phyloP scores from a whole-genome alignment of 176 grass and related monocot genomes.

The Phoenix roebelenii region DNA sequence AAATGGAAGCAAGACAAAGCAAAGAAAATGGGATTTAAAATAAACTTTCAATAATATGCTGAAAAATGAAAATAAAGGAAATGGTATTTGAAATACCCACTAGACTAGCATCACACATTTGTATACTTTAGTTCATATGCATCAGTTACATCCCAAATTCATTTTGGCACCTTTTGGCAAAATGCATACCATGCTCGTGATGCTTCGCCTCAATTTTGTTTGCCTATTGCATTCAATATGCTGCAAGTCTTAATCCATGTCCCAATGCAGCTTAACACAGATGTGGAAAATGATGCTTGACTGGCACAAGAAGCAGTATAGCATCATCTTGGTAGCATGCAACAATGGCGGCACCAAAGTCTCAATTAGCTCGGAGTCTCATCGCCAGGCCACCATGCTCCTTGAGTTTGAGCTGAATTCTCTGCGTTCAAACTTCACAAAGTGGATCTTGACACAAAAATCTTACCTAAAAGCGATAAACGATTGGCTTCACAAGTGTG shows the following conservation, averaged over 20 bases:
- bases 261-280: constrained; percentile 54
- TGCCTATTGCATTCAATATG: neutral
- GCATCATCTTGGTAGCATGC: constrained; percentile 44
- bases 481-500: constrained; percentile 72
- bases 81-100: too few species aligned
- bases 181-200: too few species aligned
- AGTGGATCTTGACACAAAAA: constrained; percentile 69
- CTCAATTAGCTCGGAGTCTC: constrained; percentile 47
- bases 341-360: constrained; percentile 47
- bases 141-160: too few species aligned
- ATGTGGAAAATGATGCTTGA: constrained; percentile 80
- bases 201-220: too few species aligned
- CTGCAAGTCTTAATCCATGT: constrained; percentile 1
- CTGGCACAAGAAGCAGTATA: constrained; percentile 53
- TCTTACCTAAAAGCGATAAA: constrained; percentile 66
- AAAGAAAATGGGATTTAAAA: too few species aligned
- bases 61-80: too few species aligned
- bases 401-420: constrained; percentile 69
- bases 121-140: too few species aligned
- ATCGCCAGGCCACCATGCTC: constrained; percentile 45
- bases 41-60: too few species aligned
- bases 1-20: too few species aligned
- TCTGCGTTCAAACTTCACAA: constrained; percentile 66
- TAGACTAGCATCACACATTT: too few species aligned
- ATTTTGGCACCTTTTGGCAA: too few species aligned